phyloP scores from a whole-genome alignment of 176 grass and related monocot genomes.

The Phoenix roebelenii region DNA sequence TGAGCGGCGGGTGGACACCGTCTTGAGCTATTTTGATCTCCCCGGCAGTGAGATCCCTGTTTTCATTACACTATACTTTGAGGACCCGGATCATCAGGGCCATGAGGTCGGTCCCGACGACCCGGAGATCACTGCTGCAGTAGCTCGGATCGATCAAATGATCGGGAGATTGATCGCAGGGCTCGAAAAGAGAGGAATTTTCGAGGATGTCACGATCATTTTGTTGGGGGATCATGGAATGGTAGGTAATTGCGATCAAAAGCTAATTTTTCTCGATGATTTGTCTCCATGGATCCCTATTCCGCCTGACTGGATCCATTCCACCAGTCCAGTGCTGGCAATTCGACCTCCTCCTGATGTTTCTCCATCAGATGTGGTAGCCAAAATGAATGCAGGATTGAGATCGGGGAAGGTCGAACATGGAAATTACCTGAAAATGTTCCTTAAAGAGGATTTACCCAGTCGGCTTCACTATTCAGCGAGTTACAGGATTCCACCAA shows the following conservation, averaged over 20 bases:
- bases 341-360: conserved; percentile 50
- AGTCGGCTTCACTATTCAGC: conserved; percentile 50
- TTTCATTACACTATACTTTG: conserved; percentile 81
- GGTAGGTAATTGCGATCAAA: conserved; percentile 80
- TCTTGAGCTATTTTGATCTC: conserved; percentile 77
- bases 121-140: conserved; percentile 48
- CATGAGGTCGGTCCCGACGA: conserved; percentile 87
- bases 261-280: conserved; percentile 58
- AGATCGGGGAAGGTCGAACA: conserved; percentile 69
- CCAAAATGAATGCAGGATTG: conserved; percentile 86
- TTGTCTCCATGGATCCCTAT: conserved; percentile 67
- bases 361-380: conserved; percentile 38
- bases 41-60: conserved; percentile 49
- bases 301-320: conserved; percentile 52
- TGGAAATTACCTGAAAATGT: conserved; percentile 59
- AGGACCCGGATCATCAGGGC: conserved; percentile 89
- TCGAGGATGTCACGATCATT: conserved; percentile 87
- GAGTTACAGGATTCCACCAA: conserved; percentile 71
- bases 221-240: conserved; percentile 80
- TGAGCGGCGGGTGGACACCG: conserved; percentile 55
- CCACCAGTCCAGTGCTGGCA: conserved; percentile 51
- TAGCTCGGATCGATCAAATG: conserved; percentile 52
- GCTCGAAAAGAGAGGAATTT: conserved; percentile 60
- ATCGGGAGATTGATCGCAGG: conserved; percentile 65
- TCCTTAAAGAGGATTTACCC: conserved; percentile 80